These are phyloP conservation scores for Penicillium sp. DNA, from an alignment of 2,329 filamentous ascomycete genomes.

Conservation along the genomic window DNA sequence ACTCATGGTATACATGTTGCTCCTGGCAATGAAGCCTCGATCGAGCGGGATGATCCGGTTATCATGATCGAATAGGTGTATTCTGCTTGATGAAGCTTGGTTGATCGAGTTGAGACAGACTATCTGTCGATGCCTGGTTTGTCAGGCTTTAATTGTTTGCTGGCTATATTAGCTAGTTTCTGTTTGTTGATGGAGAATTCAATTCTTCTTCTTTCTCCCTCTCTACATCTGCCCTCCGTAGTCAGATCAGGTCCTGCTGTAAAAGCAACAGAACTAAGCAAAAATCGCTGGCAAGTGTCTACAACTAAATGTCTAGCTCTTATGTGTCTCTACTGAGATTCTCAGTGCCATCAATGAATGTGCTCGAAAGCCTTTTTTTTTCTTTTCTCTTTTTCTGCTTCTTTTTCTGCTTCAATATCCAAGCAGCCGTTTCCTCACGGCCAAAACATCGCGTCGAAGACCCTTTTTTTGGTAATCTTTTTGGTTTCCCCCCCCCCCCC, in stretches of 20 bases:
- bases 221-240: too few relatives aligned
- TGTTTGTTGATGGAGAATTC: too few relatives aligned
- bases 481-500: neutral
- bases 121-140: too few relatives aligned
- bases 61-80: conserved; percentile 10
- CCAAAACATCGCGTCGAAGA: neutral
- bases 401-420: neutral
- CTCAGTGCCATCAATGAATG: neutral
- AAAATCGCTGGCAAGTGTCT: neutral
- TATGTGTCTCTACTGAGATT: neutral
- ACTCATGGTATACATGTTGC: conserved; percentile 27
- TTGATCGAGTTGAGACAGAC: too few relatives aligned
- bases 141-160: too few relatives aligned
- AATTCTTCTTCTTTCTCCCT: too few relatives aligned
- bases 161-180: too few relatives aligned
- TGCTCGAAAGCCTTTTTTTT: neutral
- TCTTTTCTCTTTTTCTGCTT: neutral
- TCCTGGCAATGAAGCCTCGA: conserved; percentile 1
- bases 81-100: neutral
- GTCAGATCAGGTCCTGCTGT: neutral
- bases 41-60: neutral
- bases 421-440: neutral
- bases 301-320: neutral
- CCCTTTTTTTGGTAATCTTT: neutral
- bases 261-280: neutral